Conservation (phyloP, 2,329 filamentous ascomycete species). For the Claviceps arundinis region DNA sequence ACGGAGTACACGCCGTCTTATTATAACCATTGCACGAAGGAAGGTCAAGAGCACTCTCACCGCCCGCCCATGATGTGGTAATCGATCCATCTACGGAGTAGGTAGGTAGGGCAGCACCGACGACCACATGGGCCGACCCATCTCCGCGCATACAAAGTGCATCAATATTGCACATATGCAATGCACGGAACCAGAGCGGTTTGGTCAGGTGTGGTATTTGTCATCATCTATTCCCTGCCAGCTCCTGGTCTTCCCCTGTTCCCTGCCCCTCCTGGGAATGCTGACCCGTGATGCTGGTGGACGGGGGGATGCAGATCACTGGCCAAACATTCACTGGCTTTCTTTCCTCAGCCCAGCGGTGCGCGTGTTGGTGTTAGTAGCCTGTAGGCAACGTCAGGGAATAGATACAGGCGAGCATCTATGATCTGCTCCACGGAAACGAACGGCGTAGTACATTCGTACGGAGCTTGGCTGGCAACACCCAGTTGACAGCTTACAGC, state of each 20-base stretch:
- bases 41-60: neutral
- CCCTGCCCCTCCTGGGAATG: neutral
- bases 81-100: neutral
- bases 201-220: neutral
- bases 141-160: neutral
- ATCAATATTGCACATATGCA: neutral
- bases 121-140: neutral
- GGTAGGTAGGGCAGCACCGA: too few relatives aligned
- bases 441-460: too few relatives aligned
- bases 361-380: neutral
- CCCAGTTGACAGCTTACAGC: too few relatives aligned
- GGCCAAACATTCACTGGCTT: neutral
- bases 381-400: neutral
- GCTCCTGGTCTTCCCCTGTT: neutral
- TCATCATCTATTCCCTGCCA: neutral
- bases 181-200: neutral
- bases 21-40: neutral
- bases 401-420: too few relatives aligned
- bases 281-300: neutral
- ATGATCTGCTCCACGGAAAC: too few relatives aligned
- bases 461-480: too few relatives aligned
- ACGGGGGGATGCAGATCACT: neutral
- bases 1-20: neutral
- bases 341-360: neutral
- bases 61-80: neutral